Conservation (phyloP, 1,284 basidiomycete species). For the Coriolopsis trogii region DNA sequence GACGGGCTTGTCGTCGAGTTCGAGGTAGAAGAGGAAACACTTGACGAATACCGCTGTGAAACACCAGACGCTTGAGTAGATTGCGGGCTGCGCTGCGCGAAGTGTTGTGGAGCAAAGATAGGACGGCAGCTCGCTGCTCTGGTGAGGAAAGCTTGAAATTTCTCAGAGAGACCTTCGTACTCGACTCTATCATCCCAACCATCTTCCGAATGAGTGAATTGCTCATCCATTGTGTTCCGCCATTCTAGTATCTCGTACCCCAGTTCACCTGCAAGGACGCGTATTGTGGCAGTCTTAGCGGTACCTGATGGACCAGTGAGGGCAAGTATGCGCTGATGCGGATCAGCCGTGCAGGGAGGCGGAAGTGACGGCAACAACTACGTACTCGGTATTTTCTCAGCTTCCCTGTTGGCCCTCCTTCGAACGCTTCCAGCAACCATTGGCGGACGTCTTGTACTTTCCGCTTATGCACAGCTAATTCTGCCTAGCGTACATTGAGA, state of each 20-base stretch:
- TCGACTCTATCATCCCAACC: conserved; percentile 27
- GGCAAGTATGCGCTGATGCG: conserved; percentile 74
- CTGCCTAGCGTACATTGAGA: too few relatives aligned
- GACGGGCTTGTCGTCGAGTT: conserved; percentile 7
- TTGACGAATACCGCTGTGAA: conserved; percentile 10
- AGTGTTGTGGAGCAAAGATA: conserved; percentile 41
- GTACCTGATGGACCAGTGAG: conserved; percentile 90
- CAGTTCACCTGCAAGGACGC: conserved; percentile 76
- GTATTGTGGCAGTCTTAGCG: conserved; percentile 88
- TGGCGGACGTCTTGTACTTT: conserved; percentile 85
- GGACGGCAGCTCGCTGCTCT: conserved; percentile 70
- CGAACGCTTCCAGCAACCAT: conserved; percentile 87
- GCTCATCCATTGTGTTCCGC: conserved; percentile 64
- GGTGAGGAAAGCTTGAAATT: conserved; percentile 79
- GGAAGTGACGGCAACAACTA: conserved; percentile 17
- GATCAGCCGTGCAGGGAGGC: background rate
- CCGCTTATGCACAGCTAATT: conserved; percentile 87
- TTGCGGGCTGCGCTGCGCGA: conserved; percentile 16
- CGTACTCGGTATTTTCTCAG: conserved; percentile 80
- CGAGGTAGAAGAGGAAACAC: conserved; percentile 2
- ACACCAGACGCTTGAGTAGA: conserved; percentile 16
- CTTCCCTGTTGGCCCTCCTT: conserved; percentile 65
- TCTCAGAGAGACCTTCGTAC: conserved; percentile 67
- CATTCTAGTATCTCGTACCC: conserved; percentile 88
- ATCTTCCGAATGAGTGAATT: conserved; percentile 15